A percentile compares a stretch with the other conserved stretches of the same genome.
Conservation (phyloP, 1,284 basidiomycete genomes). For the Sanghuangporus weigelae region DNA sequence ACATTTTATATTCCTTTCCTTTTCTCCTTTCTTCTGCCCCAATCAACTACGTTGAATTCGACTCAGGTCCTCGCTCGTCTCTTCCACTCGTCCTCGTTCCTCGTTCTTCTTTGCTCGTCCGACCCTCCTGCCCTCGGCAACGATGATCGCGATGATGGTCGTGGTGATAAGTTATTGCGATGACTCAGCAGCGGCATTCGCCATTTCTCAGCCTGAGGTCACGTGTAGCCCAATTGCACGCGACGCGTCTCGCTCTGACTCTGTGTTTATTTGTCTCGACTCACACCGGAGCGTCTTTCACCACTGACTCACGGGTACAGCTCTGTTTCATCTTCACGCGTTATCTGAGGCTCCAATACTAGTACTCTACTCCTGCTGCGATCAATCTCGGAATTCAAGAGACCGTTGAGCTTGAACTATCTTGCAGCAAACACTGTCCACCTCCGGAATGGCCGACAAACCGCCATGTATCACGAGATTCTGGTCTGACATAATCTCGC, state of each 20-base stretch:
- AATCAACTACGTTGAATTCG: not conserved
- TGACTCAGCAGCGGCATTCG: conserved; percentile 6
- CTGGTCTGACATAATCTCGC: not conserved
- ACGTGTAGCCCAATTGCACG: not conserved
- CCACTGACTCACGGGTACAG: not conserved
- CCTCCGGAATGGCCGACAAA: conserved; percentile 1
- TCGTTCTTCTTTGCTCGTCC: conserved; percentile 16
- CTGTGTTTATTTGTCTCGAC: not conserved
- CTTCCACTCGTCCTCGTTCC: conserved; percentile 20
- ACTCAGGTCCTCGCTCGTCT: conserved; percentile 9
- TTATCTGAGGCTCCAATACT: not conserved
- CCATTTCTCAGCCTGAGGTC: not conserved
- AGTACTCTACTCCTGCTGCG: not conserved
- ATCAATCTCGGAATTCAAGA: not conserved
- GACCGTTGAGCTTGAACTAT: not conserved
- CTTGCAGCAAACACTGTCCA: not conserved
- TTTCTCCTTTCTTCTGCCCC: not conserved
- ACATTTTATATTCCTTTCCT: conserved; percentile 39
- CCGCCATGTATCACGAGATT: not conserved
- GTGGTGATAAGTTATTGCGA: conserved; percentile 2
- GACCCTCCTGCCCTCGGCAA: conserved; percentile 6
- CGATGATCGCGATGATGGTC: not conserved
- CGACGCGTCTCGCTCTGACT: not conserved
- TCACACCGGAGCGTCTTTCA: not conserved
- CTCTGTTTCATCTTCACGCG: not conserved